Conservation (phyloP, 2,329 filamentous ascomycete species). For the Alternaria conjuncta region DNA sequence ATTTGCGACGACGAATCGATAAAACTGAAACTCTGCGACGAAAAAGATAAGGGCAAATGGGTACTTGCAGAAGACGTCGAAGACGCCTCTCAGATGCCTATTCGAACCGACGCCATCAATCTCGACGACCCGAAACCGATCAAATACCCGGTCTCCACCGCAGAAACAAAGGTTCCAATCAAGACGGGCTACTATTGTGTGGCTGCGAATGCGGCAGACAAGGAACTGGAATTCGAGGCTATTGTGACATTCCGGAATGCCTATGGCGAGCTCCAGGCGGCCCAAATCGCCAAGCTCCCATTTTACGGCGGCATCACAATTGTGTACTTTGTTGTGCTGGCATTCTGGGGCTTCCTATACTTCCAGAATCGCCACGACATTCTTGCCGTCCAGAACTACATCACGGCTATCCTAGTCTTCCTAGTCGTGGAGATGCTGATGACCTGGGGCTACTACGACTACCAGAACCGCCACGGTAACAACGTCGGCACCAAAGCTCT, state of each 20-base stretch:
- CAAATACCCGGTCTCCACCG: slow-evolving; percentile 75
- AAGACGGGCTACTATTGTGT: slow-evolving; percentile 98
- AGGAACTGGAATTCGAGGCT: slow-evolving; percentile 72
- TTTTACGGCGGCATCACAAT: slow-evolving; percentile 97
- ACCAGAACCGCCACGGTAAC: slow-evolving; percentile 86
- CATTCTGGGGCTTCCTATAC: slow-evolving; percentile 94
- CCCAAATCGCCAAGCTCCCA: slow-evolving; percentile 94
- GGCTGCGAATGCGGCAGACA: slow-evolving; percentile 73
- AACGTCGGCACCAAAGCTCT: slow-evolving; percentile 83
- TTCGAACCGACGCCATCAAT: slow-evolving; percentile 82
- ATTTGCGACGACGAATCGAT: slow-evolving; percentile 81
- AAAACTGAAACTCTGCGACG: slow-evolving; percentile 72
- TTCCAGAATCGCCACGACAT: slow-evolving; percentile 94
- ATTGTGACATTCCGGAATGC: slow-evolving; percentile 93
- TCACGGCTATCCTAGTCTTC: slow-evolving; percentile 94
- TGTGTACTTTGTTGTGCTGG: slow-evolving; percentile 85
- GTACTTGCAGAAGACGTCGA: slow-evolving; percentile 80
- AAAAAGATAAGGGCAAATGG: slow-evolving; percentile 81
- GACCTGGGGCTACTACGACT: slow-evolving; percentile 99
- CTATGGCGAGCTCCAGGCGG: slow-evolving; percentile 92
- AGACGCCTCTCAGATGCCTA: slow-evolving; percentile 70
- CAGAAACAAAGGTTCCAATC: slow-evolving; percentile 38
- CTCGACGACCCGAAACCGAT: slow-evolving; percentile 76
- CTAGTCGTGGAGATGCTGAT: slow-evolving; percentile 95
- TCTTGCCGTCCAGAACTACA: slow-evolving; percentile 96